Base-by-base conservation (phyloP, 1,284 basidiomycete genomes). In the Gomphus sp. region DNA sequence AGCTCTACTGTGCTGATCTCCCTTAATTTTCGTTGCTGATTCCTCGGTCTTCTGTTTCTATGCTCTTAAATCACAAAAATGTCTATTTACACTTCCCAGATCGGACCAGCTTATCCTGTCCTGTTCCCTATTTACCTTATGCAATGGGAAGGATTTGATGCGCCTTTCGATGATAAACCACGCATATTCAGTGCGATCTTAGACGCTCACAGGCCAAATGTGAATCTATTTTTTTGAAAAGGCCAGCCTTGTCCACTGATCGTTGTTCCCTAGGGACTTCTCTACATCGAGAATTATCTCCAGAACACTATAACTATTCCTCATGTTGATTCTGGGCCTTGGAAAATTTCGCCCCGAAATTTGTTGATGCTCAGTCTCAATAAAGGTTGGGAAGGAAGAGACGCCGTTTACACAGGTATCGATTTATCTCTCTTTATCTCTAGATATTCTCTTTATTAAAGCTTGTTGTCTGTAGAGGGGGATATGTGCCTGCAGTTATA, bases 91-190 rank as follows among this genome's bases (percentile, higher is more conserved):
- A 25, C 25, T 10, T 50, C 11, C 16, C 31, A 50, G 49, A 33
- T 50, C 8, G 49, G 31, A 1, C 73, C 75, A 12, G 73, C 72
- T 34, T 76, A 75, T 60, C 76, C 76, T 1, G 66, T 78, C 47
- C 71, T 78, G 44, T 62, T 77, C 0, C 76, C 76, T 11, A 66
- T 73, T 4, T 77, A 77, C 59, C 62, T 77, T 9, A 64, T 66
- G 16, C 70, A 73, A 47, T 78, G 69, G 49, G 16, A 50, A 16
- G 49, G 49, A 9, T n/a, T 31, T 31, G 49, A 50, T n/a, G 12
- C 12, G 28, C 14, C 31, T 12, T 18, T 16, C 2, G 31, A 34
- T 6, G 9, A 16, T 50, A 50, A 34, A 50, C 33, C 28, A 6
- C 14, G 12, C n/a, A 50, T n/a, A 16, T 33, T 33, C 12, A 50